Base-by-base conservation (phyloP, 228 moss, liverwort and hornwort species). In the Sphagnum magellanicum region DNA sequence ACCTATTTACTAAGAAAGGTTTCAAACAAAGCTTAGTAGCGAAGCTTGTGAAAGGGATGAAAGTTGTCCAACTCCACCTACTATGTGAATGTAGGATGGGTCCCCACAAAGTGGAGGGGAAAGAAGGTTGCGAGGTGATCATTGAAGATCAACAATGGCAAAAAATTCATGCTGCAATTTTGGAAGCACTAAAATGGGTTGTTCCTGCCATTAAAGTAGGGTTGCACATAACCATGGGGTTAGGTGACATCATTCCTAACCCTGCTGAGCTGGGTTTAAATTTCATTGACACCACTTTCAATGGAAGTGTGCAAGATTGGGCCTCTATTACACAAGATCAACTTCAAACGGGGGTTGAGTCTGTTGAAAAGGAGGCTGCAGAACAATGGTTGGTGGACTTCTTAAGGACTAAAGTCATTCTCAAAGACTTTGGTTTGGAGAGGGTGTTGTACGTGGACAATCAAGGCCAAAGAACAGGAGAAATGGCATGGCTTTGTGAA, bases 401-500 rank as follows among this genome's bases (percentile, higher is more conserved):
- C 61, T 15, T 61, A 32, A 5, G 7, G 5, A 15, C 16, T 5
- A 61, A 61, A 61, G 10, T n/a, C 0, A 61, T 61, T 61, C 16
- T 8, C 6, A 32, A 61, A 4, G 5, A 7, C 46, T 61, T 7
- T 61, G 61, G 61, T 15, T 60, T 61, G 61, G 46, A 15, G 7
- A 61, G 61, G n/a, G 61, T 61, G 4, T 15, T 15, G 16, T 61
- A 61, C 7, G 8, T 15, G 8, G 16, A 61, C 61, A 8, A 15
- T 17, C 17, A 17, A 17, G 17, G 17, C 17, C 17, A 17, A 17
- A 17, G 17, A 17, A 61, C 16, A 15, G n/a, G 61, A 15, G 12
- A 61, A 61, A 7, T 61, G 16, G 61, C 61, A 15, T 61, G 61
- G 61, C 61, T 61, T 12, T 61, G 61, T 61, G 61, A 61, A 15